Conservation (phyloP, 2,329 filamentous ascomycete species). For the Penicillium hordei region DNA sequence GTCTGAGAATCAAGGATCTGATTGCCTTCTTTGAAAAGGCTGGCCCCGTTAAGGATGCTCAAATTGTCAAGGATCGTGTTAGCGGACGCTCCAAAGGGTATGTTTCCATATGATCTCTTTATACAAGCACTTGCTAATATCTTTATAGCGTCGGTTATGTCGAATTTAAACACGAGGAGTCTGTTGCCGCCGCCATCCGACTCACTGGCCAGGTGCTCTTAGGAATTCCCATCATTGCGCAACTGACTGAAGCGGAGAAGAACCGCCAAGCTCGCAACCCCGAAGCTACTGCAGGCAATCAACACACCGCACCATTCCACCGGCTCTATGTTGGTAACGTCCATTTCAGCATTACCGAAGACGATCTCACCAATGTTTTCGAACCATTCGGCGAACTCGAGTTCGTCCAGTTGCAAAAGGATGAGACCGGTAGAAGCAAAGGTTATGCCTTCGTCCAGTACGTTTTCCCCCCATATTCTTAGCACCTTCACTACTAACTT, state of each 20-base stretch:
- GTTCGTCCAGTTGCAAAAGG: conserved; percentile 96
- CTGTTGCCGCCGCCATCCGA: conserved; percentile 87
- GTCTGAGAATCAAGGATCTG: conserved; percentile 86
- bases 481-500: conserved; percentile 36
- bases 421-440: conserved; percentile 83
- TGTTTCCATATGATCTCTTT: conserved; percentile 35
- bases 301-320: conserved; percentile 90
- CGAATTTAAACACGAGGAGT: conserved; percentile 96
- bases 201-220: conserved; percentile 98
- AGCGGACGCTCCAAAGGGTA: conserved; percentile 97
- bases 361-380: conserved; percentile 93
- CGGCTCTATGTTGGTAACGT: conserved; percentile 99
- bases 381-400: conserved; percentile 97
- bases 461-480: conserved; percentile 42
- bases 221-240: conserved; percentile 97
- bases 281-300: conserved; percentile 65
- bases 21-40: conserved; percentile 95
- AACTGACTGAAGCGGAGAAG: conserved; percentile 98
- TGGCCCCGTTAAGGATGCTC: conserved; percentile 91
- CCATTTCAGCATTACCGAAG: conserved; percentile 98
- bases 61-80: conserved; percentile 97
- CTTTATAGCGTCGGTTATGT: conserved; percentile 86
- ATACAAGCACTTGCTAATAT: conserved; percentile 10
- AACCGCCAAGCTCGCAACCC: conserved; percentile 91
- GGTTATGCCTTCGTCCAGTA: conserved; percentile 99